These are phyloP conservation scores for Beauveria asiatica DNA, from an alignment of 2,329 filamentous ascomycete genomes.

Conservation along the genomic window DNA sequence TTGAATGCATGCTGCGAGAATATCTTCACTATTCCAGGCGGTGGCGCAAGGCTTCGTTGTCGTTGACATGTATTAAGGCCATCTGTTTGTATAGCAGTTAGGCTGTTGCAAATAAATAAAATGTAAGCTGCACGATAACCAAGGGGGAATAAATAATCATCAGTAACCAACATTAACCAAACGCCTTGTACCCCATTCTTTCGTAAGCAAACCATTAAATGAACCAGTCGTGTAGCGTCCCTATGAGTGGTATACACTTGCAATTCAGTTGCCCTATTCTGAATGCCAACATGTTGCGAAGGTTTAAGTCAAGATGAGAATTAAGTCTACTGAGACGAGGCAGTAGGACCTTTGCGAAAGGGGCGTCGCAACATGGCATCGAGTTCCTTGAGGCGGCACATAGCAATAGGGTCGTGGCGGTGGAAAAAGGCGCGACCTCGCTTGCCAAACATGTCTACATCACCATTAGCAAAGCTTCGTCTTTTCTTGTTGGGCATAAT, in stretches of 20 bases:
- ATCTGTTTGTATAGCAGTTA: background rate
- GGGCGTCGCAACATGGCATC: background rate
- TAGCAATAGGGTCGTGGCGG: slow-evolving; percentile 58
- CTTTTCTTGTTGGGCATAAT: background rate
- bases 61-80: background rate
- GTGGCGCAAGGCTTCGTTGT: background rate
- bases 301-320: background rate
- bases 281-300: background rate
- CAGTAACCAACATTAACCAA: background rate
- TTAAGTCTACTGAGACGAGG: background rate
- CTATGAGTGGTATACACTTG: background rate
- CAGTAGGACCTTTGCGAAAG: background rate
- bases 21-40: background rate
- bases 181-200: background rate
- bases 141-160: background rate
- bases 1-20: background rate
- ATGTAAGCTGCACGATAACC: background rate
- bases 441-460: slow-evolving; percentile 68
- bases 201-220: background rate
- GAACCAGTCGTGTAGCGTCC: background rate
- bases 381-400: slow-evolving; percentile 21
- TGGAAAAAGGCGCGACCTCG: slow-evolving; percentile 66
- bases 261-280: background rate
- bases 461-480: slow-evolving; percentile 5
- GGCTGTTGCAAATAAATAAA: background rate